Percentiles rank a stretch among this genome's conserved stretches.
Conservation (phyloP, 225 moss, liverwort and hornwort genomes). For the Bryum argenteum region DNA sequence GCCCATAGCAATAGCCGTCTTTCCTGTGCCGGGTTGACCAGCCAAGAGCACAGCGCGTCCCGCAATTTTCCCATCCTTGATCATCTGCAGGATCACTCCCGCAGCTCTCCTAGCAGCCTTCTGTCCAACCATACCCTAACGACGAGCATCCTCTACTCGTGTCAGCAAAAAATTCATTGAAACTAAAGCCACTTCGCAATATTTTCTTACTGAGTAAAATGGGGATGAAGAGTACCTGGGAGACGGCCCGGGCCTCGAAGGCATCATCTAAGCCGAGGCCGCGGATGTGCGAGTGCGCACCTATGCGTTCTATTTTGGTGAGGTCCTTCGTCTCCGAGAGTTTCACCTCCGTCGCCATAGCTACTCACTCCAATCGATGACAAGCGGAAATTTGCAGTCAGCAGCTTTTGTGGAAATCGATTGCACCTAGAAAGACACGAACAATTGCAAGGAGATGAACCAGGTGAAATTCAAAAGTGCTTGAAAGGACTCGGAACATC, state of each 20-base stretch:
- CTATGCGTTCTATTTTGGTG: slow-evolving; percentile 85
- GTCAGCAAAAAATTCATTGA: slow-evolving; percentile 13
- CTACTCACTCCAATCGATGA: background rate
- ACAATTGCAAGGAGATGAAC: background rate
- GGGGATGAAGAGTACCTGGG: slow-evolving; percentile 41
- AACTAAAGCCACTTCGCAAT: background rate
- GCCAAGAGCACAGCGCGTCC: slow-evolving; percentile 80
- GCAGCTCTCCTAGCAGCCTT: slow-evolving; percentile 84
- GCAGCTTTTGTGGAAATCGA: background rate
- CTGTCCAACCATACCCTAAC: slow-evolving; percentile 89
- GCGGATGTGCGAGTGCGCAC: slow-evolving; percentile 87
- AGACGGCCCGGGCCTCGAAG: slow-evolving; percentile 71
- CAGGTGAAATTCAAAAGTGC: background rate
- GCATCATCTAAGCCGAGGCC: slow-evolving; percentile 80
- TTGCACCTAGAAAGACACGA: background rate
- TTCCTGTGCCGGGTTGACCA: slow-evolving; percentile 86
- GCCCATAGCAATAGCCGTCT: slow-evolving; percentile 90
- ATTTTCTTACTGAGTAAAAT: background rate
- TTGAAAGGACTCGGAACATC: too few species aligned
- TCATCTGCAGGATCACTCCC: slow-evolving; percentile 89
- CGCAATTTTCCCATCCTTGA: slow-evolving; percentile 85
- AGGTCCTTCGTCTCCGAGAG: slow-evolving; percentile 78
- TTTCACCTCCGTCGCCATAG: slow-evolving; percentile 79
- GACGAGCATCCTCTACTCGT: background rate
- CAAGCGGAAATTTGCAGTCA: background rate